A percentile compares a stretch with the other conserved stretches of the same genome.
Conservation (phyloP, 306 rosid species). For the Dryas drummondii region DNA sequence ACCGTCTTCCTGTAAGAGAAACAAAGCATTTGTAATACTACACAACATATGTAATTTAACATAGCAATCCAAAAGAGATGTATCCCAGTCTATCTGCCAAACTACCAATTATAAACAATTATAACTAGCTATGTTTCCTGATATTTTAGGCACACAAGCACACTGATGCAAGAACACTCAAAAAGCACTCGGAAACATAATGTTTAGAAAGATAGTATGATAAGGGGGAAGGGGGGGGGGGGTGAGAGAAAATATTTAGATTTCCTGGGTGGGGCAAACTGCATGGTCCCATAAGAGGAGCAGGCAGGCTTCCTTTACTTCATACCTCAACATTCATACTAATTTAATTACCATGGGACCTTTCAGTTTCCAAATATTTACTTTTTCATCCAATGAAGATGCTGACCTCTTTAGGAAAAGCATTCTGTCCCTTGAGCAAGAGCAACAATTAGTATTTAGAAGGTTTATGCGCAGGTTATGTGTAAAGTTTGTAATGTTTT, state of each 20-base stretch:
- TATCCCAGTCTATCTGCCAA: not conserved
- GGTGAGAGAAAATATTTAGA: not conserved
- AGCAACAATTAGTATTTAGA: too few species aligned
- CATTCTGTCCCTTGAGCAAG: not conserved
- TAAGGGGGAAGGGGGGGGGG: not conserved
- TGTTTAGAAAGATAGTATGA: too few species aligned
- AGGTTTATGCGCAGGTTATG: too few species aligned
- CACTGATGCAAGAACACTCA: too few species aligned
- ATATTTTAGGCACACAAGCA: too few species aligned
- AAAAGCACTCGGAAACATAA: too few species aligned
- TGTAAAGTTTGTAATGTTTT: not conserved
- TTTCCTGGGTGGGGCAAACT: not conserved
- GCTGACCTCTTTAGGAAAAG: not conserved
- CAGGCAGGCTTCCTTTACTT: not conserved
- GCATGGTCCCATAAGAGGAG: not conserved
- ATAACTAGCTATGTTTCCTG: too few species aligned
- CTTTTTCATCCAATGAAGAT: not conserved
- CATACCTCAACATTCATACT: not conserved
- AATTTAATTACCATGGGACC: not conserved
- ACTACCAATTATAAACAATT: not conserved
- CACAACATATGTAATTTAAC: constrained; percentile 2
- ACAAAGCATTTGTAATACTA: not conserved
- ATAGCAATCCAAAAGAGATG: too few species aligned
- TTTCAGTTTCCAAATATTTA: too few species aligned
- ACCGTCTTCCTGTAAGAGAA: constrained; percentile 70